Percentiles rank a stretch among this genome's conserved stretches.
These are phyloP conservation scores for Aurantiochytrium sp. DNA, from an alignment of 108 stramenopile genomes.

Conservation along the genomic window DNA sequence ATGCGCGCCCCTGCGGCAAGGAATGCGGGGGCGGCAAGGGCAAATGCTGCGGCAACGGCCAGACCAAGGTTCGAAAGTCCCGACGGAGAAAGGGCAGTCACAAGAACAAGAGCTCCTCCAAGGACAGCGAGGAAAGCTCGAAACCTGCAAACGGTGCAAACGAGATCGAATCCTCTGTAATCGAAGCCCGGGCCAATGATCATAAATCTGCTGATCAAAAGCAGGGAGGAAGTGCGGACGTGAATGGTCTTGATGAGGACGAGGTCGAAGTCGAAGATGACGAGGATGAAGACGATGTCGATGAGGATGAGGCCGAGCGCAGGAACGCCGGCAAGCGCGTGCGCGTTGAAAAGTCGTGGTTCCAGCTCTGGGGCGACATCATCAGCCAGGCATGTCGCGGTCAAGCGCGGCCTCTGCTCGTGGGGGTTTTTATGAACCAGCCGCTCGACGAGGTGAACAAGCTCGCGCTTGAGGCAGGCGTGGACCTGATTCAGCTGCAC, in stretches of 20 bases:
- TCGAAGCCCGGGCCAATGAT: too few relatives aligned
- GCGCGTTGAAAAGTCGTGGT: neutral
- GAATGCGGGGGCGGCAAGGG: neutral
- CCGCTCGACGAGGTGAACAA: slow-evolving; percentile 59
- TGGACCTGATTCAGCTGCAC: slow-evolving; percentile 94
- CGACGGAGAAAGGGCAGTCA: too few relatives aligned
- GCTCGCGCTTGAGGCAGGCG: slow-evolving; percentile 67
- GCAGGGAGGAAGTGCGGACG: too few relatives aligned
- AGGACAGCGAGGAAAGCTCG: too few relatives aligned
- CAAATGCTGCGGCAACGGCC: too few relatives aligned
- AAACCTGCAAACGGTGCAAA: too few relatives aligned
- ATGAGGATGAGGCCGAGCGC: neutral
- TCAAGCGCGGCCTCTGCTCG: slow-evolving; percentile 65
- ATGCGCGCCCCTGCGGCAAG: neutral
- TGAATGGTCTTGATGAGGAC: too few relatives aligned
- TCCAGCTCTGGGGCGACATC: neutral
- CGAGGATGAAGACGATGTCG: neutral
- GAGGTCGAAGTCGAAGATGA: neutral
- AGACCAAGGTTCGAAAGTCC: too few relatives aligned
- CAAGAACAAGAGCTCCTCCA: too few relatives aligned
- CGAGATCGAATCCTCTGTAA: too few relatives aligned
- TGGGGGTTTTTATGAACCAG: slow-evolving; percentile 96
- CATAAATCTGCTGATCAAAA: too few relatives aligned
- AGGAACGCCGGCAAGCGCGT: neutral
- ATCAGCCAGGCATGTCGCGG: neutral